A percentile compares a stretch with the other conserved stretches of the same genome.
phyloP scores from a whole-genome alignment of 1,284 basidiomycete genomes.

The Porphyrellus sp. region DNA sequence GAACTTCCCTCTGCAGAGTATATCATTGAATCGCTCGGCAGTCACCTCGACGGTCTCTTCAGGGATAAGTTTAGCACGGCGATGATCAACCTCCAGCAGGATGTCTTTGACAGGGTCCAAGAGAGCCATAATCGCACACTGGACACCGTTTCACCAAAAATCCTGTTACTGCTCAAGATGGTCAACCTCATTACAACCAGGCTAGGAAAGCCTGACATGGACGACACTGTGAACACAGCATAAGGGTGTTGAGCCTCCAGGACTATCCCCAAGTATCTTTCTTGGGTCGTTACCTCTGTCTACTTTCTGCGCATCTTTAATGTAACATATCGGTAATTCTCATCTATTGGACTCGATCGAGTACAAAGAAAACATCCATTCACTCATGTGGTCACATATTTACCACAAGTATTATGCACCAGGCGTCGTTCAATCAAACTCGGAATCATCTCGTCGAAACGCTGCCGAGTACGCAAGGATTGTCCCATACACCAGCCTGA shows the following conservation, averaged over 20 bases:
- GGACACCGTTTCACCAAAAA: conserved; percentile 39
- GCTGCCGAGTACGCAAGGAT: conserved; percentile 85
- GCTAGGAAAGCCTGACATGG: conserved; percentile 30
- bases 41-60: conserved; percentile 39
- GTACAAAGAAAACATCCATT: conserved; percentile 8
- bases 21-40: conserved; percentile 41
- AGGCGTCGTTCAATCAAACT: conserved; percentile 51
- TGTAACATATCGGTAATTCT: not conserved
- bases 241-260: conserved; percentile 2
- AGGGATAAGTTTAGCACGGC: conserved; percentile 39
- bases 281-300: conserved; percentile 1
- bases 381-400: conserved; percentile 18
- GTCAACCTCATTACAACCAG: conserved; percentile 29
- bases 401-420: conserved; percentile 8
- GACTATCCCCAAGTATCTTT: not conserved
- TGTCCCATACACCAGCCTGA: conserved; percentile 89
- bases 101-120: conserved; percentile 39
- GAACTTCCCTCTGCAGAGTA: conserved; percentile 40
- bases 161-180: conserved; percentile 33
- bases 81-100: conserved; percentile 36
- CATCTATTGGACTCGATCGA: conserved; percentile 1
- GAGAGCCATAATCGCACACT: conserved; percentile 39
- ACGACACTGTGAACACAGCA: not conserved
- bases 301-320: not conserved
- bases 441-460: conserved; percentile 74